Evolutionary conservation across 2,329 filamentous ascomycete species (phyloP).

Genomic region (Hirsutella minnesotensis): DNA sequence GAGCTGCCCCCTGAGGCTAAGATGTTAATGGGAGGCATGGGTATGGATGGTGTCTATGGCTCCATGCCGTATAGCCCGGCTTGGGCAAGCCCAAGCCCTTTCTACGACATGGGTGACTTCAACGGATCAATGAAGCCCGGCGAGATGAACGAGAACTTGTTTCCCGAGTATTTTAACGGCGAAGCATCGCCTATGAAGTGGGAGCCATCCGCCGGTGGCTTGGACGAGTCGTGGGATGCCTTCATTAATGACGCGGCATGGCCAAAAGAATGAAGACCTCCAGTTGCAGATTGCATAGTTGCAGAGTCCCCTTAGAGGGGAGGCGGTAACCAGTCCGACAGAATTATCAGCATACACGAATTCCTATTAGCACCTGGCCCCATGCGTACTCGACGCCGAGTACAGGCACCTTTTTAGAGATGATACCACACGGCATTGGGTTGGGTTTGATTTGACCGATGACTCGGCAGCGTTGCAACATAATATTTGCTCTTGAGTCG

Average conservation of each 20-base stretch:
- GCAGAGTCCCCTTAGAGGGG: too few relatives aligned
- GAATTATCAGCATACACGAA: not conserved
- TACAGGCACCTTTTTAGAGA: not conserved
- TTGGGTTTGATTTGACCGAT: not conserved
- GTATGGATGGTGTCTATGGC: conserved; percentile 15
- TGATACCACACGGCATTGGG: not conserved
- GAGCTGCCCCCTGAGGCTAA: conserved; percentile 30
- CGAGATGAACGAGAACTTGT: not conserved
- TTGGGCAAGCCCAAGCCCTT: not conserved
- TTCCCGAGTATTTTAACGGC: conserved; percentile 1
- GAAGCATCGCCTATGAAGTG: not conserved
- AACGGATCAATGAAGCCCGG: not conserved
- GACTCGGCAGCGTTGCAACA: not conserved
- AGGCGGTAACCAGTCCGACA: too few relatives aligned
- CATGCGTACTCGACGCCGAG: not conserved
- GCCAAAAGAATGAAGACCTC: conserved; percentile 15
- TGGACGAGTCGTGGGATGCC: conserved; percentile 19
- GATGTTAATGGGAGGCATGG: conserved; percentile 23
- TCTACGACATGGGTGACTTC: not conserved
- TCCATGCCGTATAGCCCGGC: conserved; percentile 6
- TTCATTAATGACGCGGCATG: conserved; percentile 19
- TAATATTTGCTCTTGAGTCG: not conserved
- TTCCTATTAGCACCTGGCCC: not conserved
- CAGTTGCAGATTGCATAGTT: too few relatives aligned
- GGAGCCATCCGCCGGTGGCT: conserved; percentile 3